Evolutionary conservation across 2,329 filamentous ascomycete species (phyloP), one percentile per base, ranked within the genome.

Genomic region (Alternaria panax): DNA sequence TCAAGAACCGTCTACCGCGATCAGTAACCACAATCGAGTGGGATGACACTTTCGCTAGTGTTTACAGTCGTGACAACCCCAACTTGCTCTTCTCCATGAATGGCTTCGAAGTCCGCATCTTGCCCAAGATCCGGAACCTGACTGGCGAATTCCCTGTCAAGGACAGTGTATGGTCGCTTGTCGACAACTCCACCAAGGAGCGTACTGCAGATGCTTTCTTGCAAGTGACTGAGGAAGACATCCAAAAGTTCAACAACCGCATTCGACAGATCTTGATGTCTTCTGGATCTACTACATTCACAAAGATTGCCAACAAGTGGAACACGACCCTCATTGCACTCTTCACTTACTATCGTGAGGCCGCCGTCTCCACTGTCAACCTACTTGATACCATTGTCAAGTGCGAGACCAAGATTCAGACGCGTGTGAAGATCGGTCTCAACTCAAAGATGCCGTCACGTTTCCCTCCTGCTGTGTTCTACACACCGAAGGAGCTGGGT

Each of bases 281-380:
- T 11, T 98, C 95, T 59, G 96, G 95, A n/a, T 97, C 92, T 5
- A 99, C 95, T 0, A 99, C 95, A 0, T 99, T 99, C 81, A 99
- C 95, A 45, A 99, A 99, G 86, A 99, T 99, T 74, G 95, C 96
- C 46, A 99, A 99, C 82, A 99, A 99, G 82, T 99, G 96, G 95
- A 99, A 99, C 80, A 99, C 95, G 0, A 95, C 92, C 1, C 80
- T 99, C 67, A 99, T 99, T 72, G 93, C 95, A 0, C 86, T 99
- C 25, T 99, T 99, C 81, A 98, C 95, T 0, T 99, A 99, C 80
- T 99, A 99, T 76, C 92, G 95, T 77, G 95, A 99, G 77, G 95
- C 95, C 47, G 95, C 95, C 16, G 94, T 98, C 1, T 97, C 94
- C 1, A 99, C 96, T 0, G 92, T 98, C 61, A 91, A 92, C 62